Evolutionary conservation across 176 grass and related monocot genomes (phyloP), one percentile per base, ranked within the genome.

Genomic region (Hordeum marinum): DNA sequence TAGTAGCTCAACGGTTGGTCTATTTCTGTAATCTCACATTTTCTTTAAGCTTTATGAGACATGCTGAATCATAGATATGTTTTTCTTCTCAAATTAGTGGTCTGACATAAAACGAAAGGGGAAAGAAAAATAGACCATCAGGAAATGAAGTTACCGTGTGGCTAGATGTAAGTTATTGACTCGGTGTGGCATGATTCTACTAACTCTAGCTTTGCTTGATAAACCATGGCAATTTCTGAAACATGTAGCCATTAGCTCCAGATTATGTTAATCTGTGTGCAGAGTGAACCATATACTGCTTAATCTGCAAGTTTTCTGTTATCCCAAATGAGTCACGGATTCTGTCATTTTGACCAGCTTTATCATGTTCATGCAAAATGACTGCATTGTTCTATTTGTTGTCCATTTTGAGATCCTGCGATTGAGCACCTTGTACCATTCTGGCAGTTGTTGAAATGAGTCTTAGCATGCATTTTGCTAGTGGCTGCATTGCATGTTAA

Each of bases 1-100:
- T 91, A 95, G 89, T 17, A 98, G 63, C 50, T 87, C 96, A 85
- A 89, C 73, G 93, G 96, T 95, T 83, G 79, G 76, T 89, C 81
- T 69, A 85, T 68, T 80, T 73, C 34, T 80, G 71, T 78, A 74
- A 20, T 41, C 58, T 81, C 17, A 9, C 9, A n/a, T 26, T 35
- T 76, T 35, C 39, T 80, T 26, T 58, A 36, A 63, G 42, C 70
- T 41, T 72, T 27, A 21, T 74, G 64, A 27, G 7, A 42, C 11
- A 55, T 9, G 23, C 24, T 72, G 62, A 77, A 41, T 20, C 6
- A 6, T 63, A 41, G 50, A 54, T 62, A 87, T 63, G 52, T 72
- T 12, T 10, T 10, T 59, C 26, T 40, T 36, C 7, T 35, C 18
- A 45, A 66, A 58, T 23, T 66, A 58, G 5, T 76, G 14, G 9